Evolutionary conservation across 139 green algal genomes (phyloP), one percentile per base, ranked within the genome.

Genomic region (Limnomonas spitsbergensis): DNA sequence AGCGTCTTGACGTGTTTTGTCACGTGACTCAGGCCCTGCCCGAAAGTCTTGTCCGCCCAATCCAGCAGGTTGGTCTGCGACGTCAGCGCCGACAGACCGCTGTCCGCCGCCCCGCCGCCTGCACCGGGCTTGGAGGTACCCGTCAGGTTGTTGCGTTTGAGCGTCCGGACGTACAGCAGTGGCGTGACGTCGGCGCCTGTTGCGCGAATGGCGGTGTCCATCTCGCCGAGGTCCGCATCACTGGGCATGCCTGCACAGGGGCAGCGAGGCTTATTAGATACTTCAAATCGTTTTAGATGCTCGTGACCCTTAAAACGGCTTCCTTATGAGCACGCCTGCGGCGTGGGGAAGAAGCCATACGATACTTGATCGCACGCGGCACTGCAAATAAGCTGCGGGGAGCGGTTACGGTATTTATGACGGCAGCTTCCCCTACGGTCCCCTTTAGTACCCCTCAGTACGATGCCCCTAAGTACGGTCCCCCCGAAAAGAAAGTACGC

Each of bases 1-100:
- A 99, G 83, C 71, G 94, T 96, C 88, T 97, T 97, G 38, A 99
- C 91, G 14, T 92, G 87, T 73, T 96, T 97, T 40, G 95, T 97
- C 31, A 99, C 90, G 4, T 82, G 87, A 66, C 71, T 92, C 2
- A 98, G 82, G 2, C 91, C 91, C 86, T 97, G 93, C 0, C 91
- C 92, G 80, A 97, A 94, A 2, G 95, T 91, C 79, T 95, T 95
- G 78, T 97, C 95, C 32, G 97, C 94, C 91, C 94, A 98, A 78
- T 90, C 94, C 31, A 97, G 88, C 74, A 98, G 84, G 72, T 94
- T 93, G 66, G 80, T 87, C 79, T 91, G 81, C 0, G 54, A 78
- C 2, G 75, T 53, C 38, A 81, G 34, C 35, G 77, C 61, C 1
- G 71, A 38, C 1, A 66, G 69, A 14, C 40, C 56, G 27, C 42